Evolutionary conservation across 2,329 filamentous ascomycete species (phyloP).

Genomic region (Proliferodiscus dingleyae): DNA sequence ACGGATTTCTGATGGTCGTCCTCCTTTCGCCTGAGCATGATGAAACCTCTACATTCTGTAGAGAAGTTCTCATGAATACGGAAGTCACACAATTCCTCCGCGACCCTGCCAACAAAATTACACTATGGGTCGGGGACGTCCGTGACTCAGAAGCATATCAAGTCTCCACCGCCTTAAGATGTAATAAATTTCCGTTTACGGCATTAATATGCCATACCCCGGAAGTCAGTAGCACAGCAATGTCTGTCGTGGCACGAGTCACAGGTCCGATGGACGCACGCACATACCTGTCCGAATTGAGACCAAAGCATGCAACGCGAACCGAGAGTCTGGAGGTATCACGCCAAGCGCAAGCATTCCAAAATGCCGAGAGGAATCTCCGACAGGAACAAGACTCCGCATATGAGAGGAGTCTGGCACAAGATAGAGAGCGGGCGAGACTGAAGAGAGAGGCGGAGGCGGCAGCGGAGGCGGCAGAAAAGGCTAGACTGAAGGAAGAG

Average conservation of each 20-base stretch:
- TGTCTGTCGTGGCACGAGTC: constrained; percentile 82
- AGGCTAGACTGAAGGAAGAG: constrained; percentile 54
- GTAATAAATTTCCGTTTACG: constrained; percentile 89
- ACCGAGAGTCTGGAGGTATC: constrained; percentile 69
- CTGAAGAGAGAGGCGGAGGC: constrained; percentile 72
- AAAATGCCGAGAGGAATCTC: constrained; percentile 74
- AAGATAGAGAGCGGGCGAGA: constrained; percentile 78
- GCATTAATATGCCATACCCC: constrained; percentile 84
- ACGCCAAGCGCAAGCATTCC: constrained; percentile 53
- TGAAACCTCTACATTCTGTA: constrained; percentile 76
- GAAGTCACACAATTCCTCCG: constrained; percentile 72
- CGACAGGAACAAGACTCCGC: constrained; percentile 88
- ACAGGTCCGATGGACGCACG: constrained; percentile 64
- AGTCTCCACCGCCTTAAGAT: constrained; percentile 78
- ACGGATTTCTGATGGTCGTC: constrained; percentile 87
- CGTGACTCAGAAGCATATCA: constrained; percentile 93
- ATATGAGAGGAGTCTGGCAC: constrained; percentile 86
- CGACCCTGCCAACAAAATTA: constrained; percentile 69
- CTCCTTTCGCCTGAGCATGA: constrained; percentile 92
- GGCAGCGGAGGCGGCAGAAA: constrained; percentile 62
- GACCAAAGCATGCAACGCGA: constrained; percentile 68
- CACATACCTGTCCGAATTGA: constrained; percentile 72
- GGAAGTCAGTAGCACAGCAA: constrained; percentile 74
- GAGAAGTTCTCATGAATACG: constrained; percentile 72
- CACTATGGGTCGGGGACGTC: constrained; percentile 91